These are phyloP conservation scores for Apiospora hydei DNA, from an alignment of 2,329 filamentous ascomycete species.

Conservation along the genomic window DNA sequence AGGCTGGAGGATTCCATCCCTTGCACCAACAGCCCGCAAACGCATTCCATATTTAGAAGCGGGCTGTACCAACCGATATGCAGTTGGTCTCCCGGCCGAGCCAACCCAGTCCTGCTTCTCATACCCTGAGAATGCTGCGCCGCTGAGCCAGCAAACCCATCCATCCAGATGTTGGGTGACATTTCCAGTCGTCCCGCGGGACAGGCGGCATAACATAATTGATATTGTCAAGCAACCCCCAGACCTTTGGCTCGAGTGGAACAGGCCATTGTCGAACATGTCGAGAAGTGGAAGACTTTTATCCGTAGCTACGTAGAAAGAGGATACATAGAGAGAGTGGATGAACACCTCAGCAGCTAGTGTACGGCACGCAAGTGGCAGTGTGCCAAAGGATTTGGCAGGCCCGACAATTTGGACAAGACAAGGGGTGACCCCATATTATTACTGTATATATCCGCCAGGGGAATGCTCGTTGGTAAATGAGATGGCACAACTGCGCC, in stretches of 20 bases:
- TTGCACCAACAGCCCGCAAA: not conserved
- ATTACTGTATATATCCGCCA: not conserved
- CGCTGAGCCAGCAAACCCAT: not conserved
- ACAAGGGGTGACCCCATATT: not conserved
- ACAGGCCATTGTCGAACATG: not conserved
- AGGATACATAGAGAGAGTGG: not conserved
- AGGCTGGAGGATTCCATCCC: not conserved
- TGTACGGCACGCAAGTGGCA: not conserved
- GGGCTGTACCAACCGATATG: constrained; percentile 16
- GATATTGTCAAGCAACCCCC: not conserved
- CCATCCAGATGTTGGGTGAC: too few species aligned
- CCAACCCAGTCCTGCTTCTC: not conserved
- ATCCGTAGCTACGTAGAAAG: not conserved
- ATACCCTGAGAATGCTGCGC: not conserved
- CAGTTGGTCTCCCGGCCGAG: not conserved
- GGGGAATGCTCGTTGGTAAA: not conserved
- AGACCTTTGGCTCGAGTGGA: not conserved
- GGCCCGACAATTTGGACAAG: not conserved
- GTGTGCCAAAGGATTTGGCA: not conserved
- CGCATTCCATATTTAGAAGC: not conserved
- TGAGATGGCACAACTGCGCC: not conserved
- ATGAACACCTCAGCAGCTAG: not conserved
- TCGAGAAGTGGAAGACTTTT: not conserved
- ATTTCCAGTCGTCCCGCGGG: not conserved
- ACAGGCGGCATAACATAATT: not conserved